Conservation (phyloP, 768 basidiomycete genomes). For the Hypholoma fasciculare region DNA sequence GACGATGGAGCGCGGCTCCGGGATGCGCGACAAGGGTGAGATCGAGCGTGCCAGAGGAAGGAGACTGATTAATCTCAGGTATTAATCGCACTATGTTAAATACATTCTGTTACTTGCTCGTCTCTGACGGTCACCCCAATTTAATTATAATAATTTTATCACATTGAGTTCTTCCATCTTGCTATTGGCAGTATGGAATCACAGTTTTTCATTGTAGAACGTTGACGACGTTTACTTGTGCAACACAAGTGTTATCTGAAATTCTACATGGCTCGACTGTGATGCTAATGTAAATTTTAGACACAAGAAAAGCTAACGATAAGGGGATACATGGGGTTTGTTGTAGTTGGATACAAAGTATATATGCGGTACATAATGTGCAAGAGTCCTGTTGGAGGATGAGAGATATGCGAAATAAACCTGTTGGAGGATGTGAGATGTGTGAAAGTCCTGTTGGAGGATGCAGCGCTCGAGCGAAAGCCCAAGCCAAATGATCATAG, state of each 20-base stretch:
- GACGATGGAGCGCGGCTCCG: conserved; percentile 74
- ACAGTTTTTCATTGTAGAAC: too few relatives aligned
- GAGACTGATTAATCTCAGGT: conserved; percentile 67
- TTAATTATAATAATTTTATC: too few relatives aligned
- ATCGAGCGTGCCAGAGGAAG: conserved; percentile 85
- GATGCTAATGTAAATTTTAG: not conserved
- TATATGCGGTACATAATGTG: conserved; percentile 14
- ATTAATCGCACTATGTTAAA: conserved; percentile 25
- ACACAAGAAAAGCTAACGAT: not conserved
- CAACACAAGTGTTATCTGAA: too few relatives aligned
- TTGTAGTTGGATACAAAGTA: conserved; percentile 46
- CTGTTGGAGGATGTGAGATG: conserved; percentile 7
- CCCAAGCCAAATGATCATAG: not conserved
- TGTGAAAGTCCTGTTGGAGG: conserved; percentile 23
- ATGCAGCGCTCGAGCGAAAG: not conserved
- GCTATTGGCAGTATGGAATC: too few relatives aligned
- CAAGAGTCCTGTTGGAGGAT: conserved; percentile 24
- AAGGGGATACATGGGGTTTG: not conserved
- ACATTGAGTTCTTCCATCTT: too few relatives aligned
- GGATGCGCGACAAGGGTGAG: conserved; percentile 67
- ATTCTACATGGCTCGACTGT: too few relatives aligned
- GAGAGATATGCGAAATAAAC: not conserved
- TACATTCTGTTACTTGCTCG: not conserved
- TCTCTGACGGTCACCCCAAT: too few relatives aligned
- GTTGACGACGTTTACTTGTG: too few relatives aligned